Conservation (phyloP, 164 flowering plant species). For the Sextonia rubra region DNA sequence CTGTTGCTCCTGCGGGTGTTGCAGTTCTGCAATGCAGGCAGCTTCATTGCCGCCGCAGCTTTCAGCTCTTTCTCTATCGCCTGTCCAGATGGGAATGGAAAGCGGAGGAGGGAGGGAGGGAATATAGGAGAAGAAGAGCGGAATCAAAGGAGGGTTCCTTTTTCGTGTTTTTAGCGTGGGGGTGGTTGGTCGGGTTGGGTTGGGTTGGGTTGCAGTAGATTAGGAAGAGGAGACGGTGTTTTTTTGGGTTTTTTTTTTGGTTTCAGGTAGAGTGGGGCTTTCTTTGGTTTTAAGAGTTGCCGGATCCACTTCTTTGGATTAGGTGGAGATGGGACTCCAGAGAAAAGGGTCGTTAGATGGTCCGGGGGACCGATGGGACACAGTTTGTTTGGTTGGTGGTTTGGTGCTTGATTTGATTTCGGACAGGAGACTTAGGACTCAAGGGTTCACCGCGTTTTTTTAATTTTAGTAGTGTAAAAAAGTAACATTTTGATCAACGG, state of each 20-base stretch:
- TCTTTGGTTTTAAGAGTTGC: not conserved
- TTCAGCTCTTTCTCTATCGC: not conserved
- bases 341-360: not conserved
- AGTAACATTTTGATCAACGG: no score
- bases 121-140: not conserved
- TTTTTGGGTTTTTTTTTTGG: not conserved
- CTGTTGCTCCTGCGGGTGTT: constrained; percentile 45
- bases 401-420: not conserved
- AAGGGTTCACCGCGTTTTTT: not conserved
- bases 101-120: not conserved
- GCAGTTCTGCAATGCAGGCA: constrained; percentile 10
- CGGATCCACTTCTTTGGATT: no score
- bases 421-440: not conserved
- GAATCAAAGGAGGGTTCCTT: not conserved
- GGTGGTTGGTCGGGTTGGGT: no score
- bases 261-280: not conserved
- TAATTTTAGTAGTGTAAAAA: no score
- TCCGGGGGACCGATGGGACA: not conserved
- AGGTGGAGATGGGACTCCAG: not conserved
- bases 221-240: no score
- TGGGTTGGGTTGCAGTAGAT: no score
- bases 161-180: not conserved
- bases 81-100: not conserved
- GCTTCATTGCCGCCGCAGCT: constrained; percentile 6
- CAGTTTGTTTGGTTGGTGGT: not conserved